A percentile compares a stretch with the other conserved stretches of the same genome.
These are phyloP conservation scores for Eucalyptus camaldulensis DNA, from an alignment of 345 rosid genomes.

Conservation along the genomic window DNA sequence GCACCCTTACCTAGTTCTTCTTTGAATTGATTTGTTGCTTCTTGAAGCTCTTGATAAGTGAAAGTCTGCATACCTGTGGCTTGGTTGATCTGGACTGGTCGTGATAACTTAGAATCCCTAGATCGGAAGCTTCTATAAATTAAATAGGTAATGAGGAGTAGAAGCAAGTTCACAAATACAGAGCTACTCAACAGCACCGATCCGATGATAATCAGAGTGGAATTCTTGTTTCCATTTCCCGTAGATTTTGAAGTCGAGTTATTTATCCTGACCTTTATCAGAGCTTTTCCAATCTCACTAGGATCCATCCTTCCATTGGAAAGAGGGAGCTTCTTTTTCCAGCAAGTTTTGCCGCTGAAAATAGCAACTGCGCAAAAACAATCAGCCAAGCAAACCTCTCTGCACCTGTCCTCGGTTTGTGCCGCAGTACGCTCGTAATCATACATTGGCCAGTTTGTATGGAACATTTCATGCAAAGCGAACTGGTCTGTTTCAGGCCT, in stretches of 20 bases:
- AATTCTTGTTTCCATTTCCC: background rate
- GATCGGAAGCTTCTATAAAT: background rate
- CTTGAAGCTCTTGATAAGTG: too few relatives aligned
- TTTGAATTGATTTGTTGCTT: too few relatives aligned
- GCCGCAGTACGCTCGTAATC: slow-evolving; percentile 8
- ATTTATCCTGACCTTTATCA: slow-evolving; percentile 1
- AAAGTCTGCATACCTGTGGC: too few relatives aligned
- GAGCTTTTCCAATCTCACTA: background rate
- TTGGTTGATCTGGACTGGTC: too few relatives aligned
- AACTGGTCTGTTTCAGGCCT: background rate
- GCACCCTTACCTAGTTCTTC: too few relatives aligned
- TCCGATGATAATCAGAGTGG: background rate
- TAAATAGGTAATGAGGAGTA: background rate
- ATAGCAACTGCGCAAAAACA: slow-evolving; percentile 37
- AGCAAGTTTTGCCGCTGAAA: background rate
- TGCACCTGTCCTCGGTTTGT: background rate
- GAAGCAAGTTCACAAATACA: background rate
- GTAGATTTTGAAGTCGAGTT: too few relatives aligned
- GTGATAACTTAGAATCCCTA: background rate
- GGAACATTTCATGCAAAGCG: background rate
- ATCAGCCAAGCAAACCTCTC: slow-evolving; percentile 25
- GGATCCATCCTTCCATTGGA: too few relatives aligned
- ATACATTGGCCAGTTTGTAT: slow-evolving; percentile 4
- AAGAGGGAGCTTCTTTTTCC: slow-evolving; percentile 38
- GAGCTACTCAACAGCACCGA: background rate